phyloP scores from a whole-genome alignment of 2,329 filamentous ascomycete species.

The Xylariaceae sp. region DNA sequence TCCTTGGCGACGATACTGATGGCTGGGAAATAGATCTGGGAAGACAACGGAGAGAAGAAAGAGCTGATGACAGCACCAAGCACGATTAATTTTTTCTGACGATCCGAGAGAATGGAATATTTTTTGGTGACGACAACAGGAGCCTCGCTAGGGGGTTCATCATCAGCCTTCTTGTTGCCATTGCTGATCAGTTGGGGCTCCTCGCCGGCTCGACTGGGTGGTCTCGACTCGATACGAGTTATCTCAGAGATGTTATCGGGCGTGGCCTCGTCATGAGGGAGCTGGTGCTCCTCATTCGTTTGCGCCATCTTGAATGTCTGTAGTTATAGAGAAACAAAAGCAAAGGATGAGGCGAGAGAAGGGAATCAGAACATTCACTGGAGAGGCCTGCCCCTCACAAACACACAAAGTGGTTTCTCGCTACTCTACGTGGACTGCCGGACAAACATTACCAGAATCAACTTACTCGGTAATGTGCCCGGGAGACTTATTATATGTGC shows the following conservation, averaged over 20 bases:
- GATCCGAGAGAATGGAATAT: slow-evolving; percentile 25
- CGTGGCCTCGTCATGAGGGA: no score
- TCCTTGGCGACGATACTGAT: slow-evolving; percentile 38
- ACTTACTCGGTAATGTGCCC: no score
- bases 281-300: no score
- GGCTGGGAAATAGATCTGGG: slow-evolving; percentile 44
- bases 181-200: not conserved
- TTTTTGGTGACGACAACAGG: not conserved
- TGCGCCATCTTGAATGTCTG: no score
- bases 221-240: not conserved
- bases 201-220: not conserved
- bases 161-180: not conserved
- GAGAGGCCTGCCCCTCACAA: no score
- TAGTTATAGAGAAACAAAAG: no score
- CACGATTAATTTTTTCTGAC: slow-evolving; percentile 30
- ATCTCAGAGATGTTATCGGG: not conserved
- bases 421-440: no score
- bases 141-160: slow-evolving; percentile 11
- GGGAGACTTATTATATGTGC: no score
- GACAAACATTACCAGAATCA: no score
- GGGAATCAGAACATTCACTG: no score
- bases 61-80: slow-evolving; percentile 27
- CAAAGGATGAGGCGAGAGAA: no score
- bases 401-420: no score
- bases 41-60: slow-evolving; percentile 32